These are phyloP conservation scores for Giardia muris DNA, from an alignment of 208 protist species.

Conservation along the genomic window DNA sequence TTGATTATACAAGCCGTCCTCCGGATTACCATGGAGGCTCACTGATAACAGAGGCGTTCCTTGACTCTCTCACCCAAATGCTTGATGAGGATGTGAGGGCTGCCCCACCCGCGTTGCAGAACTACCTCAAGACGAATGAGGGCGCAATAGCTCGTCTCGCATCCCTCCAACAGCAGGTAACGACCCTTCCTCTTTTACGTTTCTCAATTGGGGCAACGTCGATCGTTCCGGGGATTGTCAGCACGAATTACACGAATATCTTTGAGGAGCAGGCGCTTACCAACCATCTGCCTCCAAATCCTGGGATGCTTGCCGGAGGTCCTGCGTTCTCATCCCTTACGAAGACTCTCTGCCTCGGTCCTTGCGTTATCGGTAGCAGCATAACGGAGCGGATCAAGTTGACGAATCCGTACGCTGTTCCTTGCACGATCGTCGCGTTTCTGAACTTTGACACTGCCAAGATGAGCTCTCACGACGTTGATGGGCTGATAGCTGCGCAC, in stretches of 20 bases:
- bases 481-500: not conserved
- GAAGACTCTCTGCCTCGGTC: not conserved
- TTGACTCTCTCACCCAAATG: not conserved
- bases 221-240: not conserved
- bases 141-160: not conserved
- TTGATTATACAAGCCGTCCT: not conserved
- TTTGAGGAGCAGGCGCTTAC: not conserved
- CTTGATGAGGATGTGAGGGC: not conserved
- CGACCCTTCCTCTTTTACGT: not conserved
- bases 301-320: not conserved
- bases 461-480: not conserved
- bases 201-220: not conserved
- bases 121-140: not conserved
- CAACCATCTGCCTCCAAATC: not conserved
- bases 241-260: not conserved
- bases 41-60: not conserved
- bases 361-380: not conserved
- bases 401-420: not conserved
- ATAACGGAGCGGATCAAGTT: not conserved
- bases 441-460: not conserved
- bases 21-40: not conserved
- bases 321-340: not conserved
- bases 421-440: not conserved
- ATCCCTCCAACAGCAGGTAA: not conserved
- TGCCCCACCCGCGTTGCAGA: not conserved